Evolutionary conservation across 2,329 filamentous ascomycete genomes (phyloP).

Genomic region (Cyphellophora attinorum): DNA sequence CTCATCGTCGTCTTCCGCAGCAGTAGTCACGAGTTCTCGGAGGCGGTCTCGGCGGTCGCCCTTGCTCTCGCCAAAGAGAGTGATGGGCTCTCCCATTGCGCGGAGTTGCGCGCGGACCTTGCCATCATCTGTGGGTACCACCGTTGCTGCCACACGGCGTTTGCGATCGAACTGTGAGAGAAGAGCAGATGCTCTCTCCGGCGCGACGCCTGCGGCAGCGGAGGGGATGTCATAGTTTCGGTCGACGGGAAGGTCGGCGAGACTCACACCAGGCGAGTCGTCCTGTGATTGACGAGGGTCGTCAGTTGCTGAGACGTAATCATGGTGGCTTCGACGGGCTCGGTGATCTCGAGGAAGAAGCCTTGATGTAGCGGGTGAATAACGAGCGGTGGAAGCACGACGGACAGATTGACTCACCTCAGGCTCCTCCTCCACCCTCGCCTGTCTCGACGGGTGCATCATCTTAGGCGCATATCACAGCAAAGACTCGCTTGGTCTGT

Average conservation of each 20-base stretch:
- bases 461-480: slow-evolving; percentile 31
- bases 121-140: slow-evolving; percentile 87
- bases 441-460: slow-evolving; percentile 82
- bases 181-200: slow-evolving; percentile 77
- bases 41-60: slow-evolving; percentile 79
- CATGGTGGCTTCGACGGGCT: no score
- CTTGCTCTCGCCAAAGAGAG: slow-evolving; percentile 83
- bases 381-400: slow-evolving; percentile 5
- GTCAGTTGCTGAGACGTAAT: no score
- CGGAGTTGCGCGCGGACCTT: slow-evolving; percentile 72
- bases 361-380: slow-evolving; percentile 17
- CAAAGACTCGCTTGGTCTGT: no score
- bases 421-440: slow-evolving; percentile 81
- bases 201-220: slow-evolving; percentile 54
- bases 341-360: slow-evolving; percentile 9
- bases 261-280: no score
- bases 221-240: slow-evolving; percentile 75
- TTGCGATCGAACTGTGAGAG: slow-evolving; percentile 86
- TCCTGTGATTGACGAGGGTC: no score
- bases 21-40: slow-evolving; percentile 66
- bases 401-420: slow-evolving; percentile 45
- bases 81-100: slow-evolving; percentile 85
- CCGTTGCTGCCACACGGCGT: slow-evolving; percentile 75
- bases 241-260: slow-evolving; percentile 58
- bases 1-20: slow-evolving; percentile 52